phyloP scores from a whole-genome alignment of 768 basidiomycete genomes.

The Hemileccinum rubropunctum region DNA sequence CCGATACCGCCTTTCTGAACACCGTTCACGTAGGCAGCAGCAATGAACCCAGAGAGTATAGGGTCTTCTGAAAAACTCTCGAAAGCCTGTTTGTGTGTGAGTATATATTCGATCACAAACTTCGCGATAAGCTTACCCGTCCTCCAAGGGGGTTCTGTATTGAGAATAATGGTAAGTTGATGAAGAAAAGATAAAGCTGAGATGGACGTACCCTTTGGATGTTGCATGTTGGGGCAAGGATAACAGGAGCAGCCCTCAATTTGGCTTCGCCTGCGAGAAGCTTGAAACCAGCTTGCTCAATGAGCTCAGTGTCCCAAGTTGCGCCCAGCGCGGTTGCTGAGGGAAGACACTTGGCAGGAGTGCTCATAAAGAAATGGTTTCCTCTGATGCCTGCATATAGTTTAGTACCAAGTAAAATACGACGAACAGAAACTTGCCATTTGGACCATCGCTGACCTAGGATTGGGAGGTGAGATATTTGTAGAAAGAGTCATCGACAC shows the following conservation, averaged over 20 bases:
- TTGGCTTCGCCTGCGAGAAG: conserved; percentile 73
- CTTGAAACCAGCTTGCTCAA: conserved; percentile 58
- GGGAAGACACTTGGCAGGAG: conserved; percentile 76
- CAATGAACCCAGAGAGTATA: conserved; percentile 63
- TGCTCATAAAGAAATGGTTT: conserved; percentile 77
- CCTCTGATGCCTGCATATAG: conserved; percentile 49
- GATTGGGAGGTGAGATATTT: background rate
- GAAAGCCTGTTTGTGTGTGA: conserved; percentile 47
- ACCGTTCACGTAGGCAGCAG: conserved; percentile 73
- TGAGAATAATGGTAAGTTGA: background rate
- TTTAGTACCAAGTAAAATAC: background rate
- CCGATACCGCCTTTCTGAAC: conserved; percentile 77
- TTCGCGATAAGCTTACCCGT: conserved; percentile 39
- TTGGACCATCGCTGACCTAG: conserved; percentile 78
- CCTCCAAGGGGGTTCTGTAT: conserved; percentile 67
- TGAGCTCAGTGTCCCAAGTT: conserved; percentile 66
- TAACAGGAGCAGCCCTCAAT: conserved; percentile 60
- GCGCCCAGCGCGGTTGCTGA: conserved; percentile 73
- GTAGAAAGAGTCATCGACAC: conserved; percentile 8
- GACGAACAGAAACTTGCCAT: conserved; percentile 41
- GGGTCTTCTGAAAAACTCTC: conserved; percentile 84
- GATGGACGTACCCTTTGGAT: conserved; percentile 61
- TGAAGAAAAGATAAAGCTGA: background rate
- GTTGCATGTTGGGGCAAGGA: conserved; percentile 82
- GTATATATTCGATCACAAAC: conserved; percentile 2